Conservation (phyloP, 306 rosid species). For the Cyamopsis tetragonoloba region DNA sequence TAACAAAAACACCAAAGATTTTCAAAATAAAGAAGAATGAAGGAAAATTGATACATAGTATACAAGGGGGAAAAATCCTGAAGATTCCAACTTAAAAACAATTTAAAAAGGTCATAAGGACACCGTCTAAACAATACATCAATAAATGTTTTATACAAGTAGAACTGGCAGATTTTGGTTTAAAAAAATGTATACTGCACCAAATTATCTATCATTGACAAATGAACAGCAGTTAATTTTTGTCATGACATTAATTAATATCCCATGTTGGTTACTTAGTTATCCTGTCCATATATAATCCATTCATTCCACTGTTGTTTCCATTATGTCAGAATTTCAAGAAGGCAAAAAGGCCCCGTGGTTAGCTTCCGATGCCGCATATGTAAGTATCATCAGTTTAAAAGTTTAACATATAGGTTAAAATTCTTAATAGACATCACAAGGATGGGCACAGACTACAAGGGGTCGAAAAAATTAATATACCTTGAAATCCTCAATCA, state of each 20-base stretch:
- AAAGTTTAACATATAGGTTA: conserved; percentile 1
- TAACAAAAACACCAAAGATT: neutral
- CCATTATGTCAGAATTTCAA: conserved; percentile 7
- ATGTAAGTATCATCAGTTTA: neutral
- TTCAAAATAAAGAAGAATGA: neutral
- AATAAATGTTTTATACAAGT: conserved; percentile 2
- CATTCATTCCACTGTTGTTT: neutral
- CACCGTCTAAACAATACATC: neutral
- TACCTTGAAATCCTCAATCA: conserved; percentile 85
- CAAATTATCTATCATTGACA: neutral
- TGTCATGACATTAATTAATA: conserved; percentile 3
- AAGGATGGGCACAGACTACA: neutral
- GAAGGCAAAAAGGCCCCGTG: neutral
- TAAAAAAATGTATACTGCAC: neutral
- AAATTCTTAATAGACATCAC: neutral
- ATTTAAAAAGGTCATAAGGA: neutral
- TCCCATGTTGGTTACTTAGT: neutral
- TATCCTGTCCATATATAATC: neutral
- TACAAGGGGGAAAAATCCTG: neutral
- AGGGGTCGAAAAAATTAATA: conserved; percentile 12
- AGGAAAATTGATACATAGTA: conserved; percentile 9
- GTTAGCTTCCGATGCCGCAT: neutral
- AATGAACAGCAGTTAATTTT: neutral
- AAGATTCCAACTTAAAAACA: neutral
- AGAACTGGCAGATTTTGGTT: neutral